A percentile compares a stretch with the other conserved stretches of the same genome.
Conservation (phyloP, 2,329 filamentous ascomycete genomes). For the Aspergillus phoenicis region DNA sequence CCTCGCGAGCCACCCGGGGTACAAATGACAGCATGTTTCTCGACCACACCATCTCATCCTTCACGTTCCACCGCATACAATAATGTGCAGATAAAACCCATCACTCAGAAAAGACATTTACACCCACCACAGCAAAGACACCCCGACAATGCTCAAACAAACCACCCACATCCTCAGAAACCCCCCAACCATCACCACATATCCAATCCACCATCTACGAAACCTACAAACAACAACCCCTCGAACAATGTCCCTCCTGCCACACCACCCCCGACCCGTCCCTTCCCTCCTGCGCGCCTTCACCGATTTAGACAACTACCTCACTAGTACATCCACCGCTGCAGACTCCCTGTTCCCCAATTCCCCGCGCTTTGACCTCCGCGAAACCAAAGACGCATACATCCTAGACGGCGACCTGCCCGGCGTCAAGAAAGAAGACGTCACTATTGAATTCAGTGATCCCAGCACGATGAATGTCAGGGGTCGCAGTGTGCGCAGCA, state of each 20-base stretch:
- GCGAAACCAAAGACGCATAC: constrained; percentile 44
- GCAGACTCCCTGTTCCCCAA: not conserved
- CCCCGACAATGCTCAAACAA: not conserved
- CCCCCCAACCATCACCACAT: not conserved
- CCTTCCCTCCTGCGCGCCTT: not conserved
- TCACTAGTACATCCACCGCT: not conserved
- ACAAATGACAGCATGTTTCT: not conserved
- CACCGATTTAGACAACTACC: not conserved
- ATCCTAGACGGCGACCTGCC: constrained; percentile 50
- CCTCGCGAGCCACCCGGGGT: not conserved
- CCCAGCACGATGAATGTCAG: constrained; percentile 47
- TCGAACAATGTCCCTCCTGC: not conserved
- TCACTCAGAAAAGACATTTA: not conserved
- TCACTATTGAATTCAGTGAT: constrained; percentile 51
- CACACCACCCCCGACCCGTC: not conserved
- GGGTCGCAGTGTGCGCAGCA: constrained; percentile 28
- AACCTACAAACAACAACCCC: not conserved
- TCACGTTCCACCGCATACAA: not conserved
- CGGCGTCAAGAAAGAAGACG: constrained; percentile 45
- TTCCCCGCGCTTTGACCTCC: constrained; percentile 46
- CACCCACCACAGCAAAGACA: not conserved
- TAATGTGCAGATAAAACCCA: not conserved
- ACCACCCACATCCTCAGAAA: not conserved
- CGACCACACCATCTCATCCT: not conserved
- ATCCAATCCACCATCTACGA: not conserved